Conservation (phyloP, 148 eudicot genomes). For the Pharnaceum exiguum region DNA sequence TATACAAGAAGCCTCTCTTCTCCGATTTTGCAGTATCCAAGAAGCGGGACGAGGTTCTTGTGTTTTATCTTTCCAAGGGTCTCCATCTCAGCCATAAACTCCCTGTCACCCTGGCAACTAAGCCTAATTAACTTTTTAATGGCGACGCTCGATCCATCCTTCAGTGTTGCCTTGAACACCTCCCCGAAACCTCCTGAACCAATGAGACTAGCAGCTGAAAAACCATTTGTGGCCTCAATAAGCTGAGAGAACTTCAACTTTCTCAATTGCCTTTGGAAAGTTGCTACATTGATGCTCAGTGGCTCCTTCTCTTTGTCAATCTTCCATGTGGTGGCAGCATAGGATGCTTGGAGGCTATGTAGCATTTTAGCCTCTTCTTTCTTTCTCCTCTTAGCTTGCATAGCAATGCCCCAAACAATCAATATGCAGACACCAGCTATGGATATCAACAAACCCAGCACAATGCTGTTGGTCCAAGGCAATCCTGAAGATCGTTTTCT, state of each 20-base stretch:
- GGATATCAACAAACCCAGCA: slow-evolving; percentile 70
- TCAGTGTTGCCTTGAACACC: slow-evolving; percentile 85
- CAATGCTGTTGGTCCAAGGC: slow-evolving; percentile 64
- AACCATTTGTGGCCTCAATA: slow-evolving; percentile 92
- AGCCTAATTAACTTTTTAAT: slow-evolving; percentile 80
- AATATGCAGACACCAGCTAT: slow-evolving; percentile 59
- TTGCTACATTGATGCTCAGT: slow-evolving; percentile 91
- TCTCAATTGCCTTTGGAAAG: slow-evolving; percentile 77
- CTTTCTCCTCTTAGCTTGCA: slow-evolving; percentile 57
- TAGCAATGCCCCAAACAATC: slow-evolving; percentile 66
- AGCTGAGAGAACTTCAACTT: slow-evolving; percentile 89
- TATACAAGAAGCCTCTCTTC: slow-evolving; percentile 91
- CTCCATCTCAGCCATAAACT: slow-evolving; percentile 98
- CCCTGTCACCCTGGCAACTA: slow-evolving; percentile 92
- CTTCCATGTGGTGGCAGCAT: slow-evolving; percentile 88
- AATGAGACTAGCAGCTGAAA: slow-evolving; percentile 84
- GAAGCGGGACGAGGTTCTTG: slow-evolving; percentile 76
- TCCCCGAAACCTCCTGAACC: slow-evolving; percentile 97
- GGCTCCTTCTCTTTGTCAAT: slow-evolving; percentile 95
- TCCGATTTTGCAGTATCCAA: slow-evolving; percentile 90
- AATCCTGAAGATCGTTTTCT: slow-evolving; percentile 24
- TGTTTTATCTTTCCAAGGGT: slow-evolving; percentile 94
- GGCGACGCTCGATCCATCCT: slow-evolving; percentile 92
- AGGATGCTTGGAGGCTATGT: slow-evolving; percentile 49
- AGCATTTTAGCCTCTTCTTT: slow-evolving; percentile 78